Conservation (phyloP, 257 asterid genomes). For the Nicotiana knightiana region DNA sequence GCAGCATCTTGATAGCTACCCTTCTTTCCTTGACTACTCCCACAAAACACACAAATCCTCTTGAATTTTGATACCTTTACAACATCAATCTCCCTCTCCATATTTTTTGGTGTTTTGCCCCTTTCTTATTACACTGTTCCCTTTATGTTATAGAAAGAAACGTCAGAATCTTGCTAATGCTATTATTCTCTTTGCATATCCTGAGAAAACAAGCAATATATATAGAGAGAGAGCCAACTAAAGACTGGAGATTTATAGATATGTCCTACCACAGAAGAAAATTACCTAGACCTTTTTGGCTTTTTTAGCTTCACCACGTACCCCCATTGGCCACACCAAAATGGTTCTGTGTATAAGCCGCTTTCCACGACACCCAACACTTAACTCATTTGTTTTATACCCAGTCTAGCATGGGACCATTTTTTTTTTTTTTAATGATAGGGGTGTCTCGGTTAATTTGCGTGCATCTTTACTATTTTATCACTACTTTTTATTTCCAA, state of each 20-base stretch:
- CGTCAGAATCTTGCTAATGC: background rate
- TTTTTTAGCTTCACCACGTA: background rate
- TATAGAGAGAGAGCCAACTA: background rate
- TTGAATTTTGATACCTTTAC: constrained; percentile 36
- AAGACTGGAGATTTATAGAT: background rate
- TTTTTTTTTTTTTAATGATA: no score
- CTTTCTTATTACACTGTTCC: background rate
- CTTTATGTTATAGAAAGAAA: background rate
- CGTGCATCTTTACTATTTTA: no score
- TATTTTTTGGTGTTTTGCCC: background rate
- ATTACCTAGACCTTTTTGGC: background rate
- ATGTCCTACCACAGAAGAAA: background rate
- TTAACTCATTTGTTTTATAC: background rate
- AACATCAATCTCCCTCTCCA: constrained; percentile 18
- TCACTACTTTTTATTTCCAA: no score
- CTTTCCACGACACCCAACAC: background rate
- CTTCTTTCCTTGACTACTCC: constrained; percentile 43
- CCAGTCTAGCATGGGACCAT: background rate
- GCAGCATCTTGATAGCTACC: constrained; percentile 44
- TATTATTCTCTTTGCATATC: background rate
- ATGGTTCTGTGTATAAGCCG: background rate
- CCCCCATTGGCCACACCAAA: background rate
- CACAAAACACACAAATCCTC: constrained; percentile 52
- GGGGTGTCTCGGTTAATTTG: no score
- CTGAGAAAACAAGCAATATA: background rate